phyloP scores from a whole-genome alignment of 2,329 filamentous ascomycete genomes.

The Aspergillus fumigatiaffinis region DNA sequence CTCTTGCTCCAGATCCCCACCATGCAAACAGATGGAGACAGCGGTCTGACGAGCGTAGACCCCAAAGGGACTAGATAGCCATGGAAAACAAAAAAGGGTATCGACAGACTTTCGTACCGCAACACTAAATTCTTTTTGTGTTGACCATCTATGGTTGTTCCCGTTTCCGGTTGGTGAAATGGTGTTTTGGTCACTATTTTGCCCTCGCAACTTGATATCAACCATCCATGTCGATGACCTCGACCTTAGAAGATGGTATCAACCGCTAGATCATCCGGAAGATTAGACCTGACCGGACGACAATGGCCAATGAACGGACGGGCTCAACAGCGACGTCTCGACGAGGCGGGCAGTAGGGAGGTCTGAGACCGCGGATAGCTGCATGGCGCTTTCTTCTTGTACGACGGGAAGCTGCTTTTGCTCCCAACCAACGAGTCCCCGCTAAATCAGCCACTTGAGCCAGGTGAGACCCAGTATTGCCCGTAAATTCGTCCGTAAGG shows the following conservation, averaged over 20 bases:
- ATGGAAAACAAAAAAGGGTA: conserved; percentile 4
- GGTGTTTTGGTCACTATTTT: background rate
- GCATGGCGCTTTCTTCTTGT: conserved; percentile 27
- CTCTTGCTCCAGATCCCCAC: conserved; percentile 10
- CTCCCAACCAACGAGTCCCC: conserved; percentile 20
- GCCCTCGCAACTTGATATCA: conserved; percentile 5
- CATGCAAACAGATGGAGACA: conserved; percentile 27
- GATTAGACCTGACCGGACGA: conserved; percentile 15
- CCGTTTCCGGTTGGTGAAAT: conserved; percentile 4
- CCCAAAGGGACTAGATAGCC: conserved; percentile 4
- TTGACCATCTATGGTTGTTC: background rate
- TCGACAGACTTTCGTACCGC: conserved; percentile 11
- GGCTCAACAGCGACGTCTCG: conserved; percentile 13
- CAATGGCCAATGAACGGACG: conserved; percentile 20
- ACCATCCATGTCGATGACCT: conserved; percentile 13
- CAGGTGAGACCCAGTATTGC: conserved; percentile 6
- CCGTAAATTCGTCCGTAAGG: conserved; percentile 4
- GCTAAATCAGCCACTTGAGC: conserved; percentile 11
- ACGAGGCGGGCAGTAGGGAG: conserved; percentile 24
- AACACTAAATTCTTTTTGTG: background rate
- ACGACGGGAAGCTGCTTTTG: conserved; percentile 23
- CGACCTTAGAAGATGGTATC: conserved; percentile 11
- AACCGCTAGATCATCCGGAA: conserved; percentile 19
- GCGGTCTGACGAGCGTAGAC: conserved; percentile 14
- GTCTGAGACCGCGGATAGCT: conserved; percentile 32